Base-by-base conservation (phyloP, 1,139 yeast genomes). In the Blastobotrys raffinosifermentans region DNA sequence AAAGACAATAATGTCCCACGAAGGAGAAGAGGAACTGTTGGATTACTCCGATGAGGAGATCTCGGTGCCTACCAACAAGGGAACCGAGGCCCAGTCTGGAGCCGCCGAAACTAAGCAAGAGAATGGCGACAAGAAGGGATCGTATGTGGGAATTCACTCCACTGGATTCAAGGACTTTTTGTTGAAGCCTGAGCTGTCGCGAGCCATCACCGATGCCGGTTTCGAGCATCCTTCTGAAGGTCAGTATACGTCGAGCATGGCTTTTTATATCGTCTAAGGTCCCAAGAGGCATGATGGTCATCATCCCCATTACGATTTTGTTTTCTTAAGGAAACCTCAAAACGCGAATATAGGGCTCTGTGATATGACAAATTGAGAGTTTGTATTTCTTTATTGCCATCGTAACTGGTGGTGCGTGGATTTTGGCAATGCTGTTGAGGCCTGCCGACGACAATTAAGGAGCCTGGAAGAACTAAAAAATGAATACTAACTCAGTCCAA, bases 151-250 rank as follows among this genome's bases (percentile, higher is more conserved):
- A 60, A 85, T 87, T 57, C 97, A 91, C 66, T 91, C 97, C 51
- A 89, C 97, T 48, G 96, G 97, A 63, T 91, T 91, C 79, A 86
- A 94, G 69, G 98, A 91, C 68, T 91, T 91, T 68, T 72, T 91
- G 59, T 75, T 91, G 65, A 91, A 91, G 71, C 96, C 97, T 19
- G 98, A 91, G 67, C 75, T 91, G 55, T 75, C 91, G 57, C 82
- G 98, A 69, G 98, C 98, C 50, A 91, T 91, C 61, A 94, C 91
- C 54, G 98, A 91, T 68, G 87, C 96, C 73, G 98, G 98, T 73
- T 91, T 91, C 62, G 98, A 91, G 72, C 98, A 91, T 72, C 98
- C 98, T 51, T 87, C 96, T 48, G 98, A 91, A 80, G 94, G 91
- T 82, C 69, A 75, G 89, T 80, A 43, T 16, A 23, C 13, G 27